Percentiles rank a stretch among this genome's conserved stretches.
phyloP scores from a whole-genome alignment of 179 eudicot species.

The Pouteria campechiana region DNA sequence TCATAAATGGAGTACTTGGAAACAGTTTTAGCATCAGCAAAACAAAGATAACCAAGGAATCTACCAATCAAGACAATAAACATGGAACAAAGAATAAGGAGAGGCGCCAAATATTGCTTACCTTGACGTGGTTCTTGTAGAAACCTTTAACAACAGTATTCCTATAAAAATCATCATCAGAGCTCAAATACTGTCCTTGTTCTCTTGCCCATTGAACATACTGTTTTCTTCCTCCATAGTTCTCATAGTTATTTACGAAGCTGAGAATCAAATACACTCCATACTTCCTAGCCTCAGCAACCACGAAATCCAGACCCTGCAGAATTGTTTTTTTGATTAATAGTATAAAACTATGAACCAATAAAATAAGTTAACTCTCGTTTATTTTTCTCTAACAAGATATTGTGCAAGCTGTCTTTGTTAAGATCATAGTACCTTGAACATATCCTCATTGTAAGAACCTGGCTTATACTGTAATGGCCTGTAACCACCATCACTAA shows the following conservation, averaged over 20 bases:
- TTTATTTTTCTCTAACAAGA: no score
- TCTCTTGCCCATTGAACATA: conserved; percentile 23
- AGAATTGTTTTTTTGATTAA: no score
- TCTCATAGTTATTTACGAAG: conserved; percentile 19
- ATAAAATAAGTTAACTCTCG: no score
- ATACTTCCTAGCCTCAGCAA: conserved; percentile 22
- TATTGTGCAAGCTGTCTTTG: no score
- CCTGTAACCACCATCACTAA: conserved; percentile 22
- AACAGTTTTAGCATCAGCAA: no score
- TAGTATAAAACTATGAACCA: no score
- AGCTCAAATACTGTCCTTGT: conserved; percentile 3
- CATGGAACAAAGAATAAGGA: no score
- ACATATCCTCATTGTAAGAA: conserved; percentile 15
- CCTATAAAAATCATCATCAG: conserved; percentile 18
- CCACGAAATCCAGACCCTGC: conserved; percentile 29
- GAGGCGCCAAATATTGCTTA: not conserved
- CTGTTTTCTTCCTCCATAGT: conserved; percentile 20
- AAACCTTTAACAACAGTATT: conserved; percentile 6
- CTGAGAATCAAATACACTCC: conserved; percentile 16
- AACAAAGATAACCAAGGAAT: no score
- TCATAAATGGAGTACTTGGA: no score
- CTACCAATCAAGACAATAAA: no score
- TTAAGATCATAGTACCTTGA: conserved; percentile 11
- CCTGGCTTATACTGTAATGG: conserved; percentile 26
- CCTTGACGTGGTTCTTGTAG: conserved; percentile 15